phyloP scores from a whole-genome alignment of 208 protist genomes.

The Trypanosoma lewisi region DNA sequence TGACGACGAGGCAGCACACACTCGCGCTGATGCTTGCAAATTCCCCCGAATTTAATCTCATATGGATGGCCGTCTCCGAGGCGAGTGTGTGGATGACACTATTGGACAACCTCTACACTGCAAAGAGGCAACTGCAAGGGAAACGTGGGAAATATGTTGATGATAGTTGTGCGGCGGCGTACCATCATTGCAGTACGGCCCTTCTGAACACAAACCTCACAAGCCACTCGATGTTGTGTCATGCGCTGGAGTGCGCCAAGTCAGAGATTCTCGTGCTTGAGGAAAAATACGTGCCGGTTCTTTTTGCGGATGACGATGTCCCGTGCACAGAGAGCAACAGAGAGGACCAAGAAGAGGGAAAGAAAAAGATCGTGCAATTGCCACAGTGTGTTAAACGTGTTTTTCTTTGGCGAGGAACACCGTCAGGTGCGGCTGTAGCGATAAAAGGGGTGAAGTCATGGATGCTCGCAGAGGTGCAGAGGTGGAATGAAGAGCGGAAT shows the following conservation, averaged over 20 bases:
- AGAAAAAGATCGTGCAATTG: constrained; percentile 23
- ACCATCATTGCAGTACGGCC: constrained; percentile 49
- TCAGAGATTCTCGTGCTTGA: constrained; percentile 41
- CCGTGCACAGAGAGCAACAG: neutral
- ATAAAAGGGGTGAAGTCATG: constrained; percentile 5
- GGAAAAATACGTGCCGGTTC: constrained; percentile 34
- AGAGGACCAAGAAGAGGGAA: neutral
- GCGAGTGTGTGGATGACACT: constrained; percentile 44
- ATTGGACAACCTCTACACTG: constrained; percentile 35
- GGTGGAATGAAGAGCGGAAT: constrained; percentile 30
- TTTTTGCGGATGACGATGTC: constrained; percentile 32
- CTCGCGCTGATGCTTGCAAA: constrained; percentile 62
- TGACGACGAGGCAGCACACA: constrained; percentile 26
- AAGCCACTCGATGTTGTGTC: constrained; percentile 51
- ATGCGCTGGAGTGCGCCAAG: constrained; percentile 37
- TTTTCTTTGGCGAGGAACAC: constrained; percentile 50
- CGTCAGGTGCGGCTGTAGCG: neutral
- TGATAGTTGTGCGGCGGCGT: constrained; percentile 9
- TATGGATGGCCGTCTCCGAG: constrained; percentile 45
- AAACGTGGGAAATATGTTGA: neutral
- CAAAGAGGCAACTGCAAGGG: neutral
- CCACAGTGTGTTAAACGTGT: constrained; percentile 44
- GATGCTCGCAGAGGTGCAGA: constrained; percentile 18
- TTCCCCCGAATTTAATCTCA: constrained; percentile 51
- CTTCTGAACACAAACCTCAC: constrained; percentile 65